Conservation (phyloP, 495 filamentous ascomycete species). For the Aspergillus saccharolyticus region DNA sequence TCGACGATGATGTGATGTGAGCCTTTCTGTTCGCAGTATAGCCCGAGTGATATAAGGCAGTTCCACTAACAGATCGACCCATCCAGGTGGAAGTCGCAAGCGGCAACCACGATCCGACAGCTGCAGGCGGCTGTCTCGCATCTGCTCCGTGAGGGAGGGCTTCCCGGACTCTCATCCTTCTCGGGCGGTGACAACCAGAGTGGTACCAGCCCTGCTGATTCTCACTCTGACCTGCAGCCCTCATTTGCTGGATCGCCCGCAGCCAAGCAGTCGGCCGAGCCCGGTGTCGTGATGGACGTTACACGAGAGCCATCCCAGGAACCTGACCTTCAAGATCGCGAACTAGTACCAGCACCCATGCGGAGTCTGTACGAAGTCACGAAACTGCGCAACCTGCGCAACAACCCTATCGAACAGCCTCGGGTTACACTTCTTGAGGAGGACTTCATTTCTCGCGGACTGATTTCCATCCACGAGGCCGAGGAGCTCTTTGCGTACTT, state of each 20-base stretch:
- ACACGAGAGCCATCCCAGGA: slow-evolving; percentile 52
- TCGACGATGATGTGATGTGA: slow-evolving; percentile 44
- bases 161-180: slow-evolving; percentile 40
- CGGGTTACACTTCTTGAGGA: slow-evolving; percentile 44
- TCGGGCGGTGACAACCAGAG: slow-evolving; percentile 26
- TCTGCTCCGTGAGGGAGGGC: slow-evolving; percentile 35
- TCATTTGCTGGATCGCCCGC: slow-evolving; percentile 27
- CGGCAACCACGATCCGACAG: slow-evolving; percentile 36
- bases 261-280: slow-evolving; percentile 25
- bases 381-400: slow-evolving; percentile 49
- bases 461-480: slow-evolving; percentile 46
- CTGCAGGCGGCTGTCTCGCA: slow-evolving; percentile 42
- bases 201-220: slow-evolving; percentile 31
- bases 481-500: slow-evolving; percentile 49
- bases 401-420: slow-evolving; percentile 39
- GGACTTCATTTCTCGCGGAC: slow-evolving; percentile 48
- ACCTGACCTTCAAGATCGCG: slow-evolving; percentile 41
- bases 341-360: slow-evolving; percentile 53
- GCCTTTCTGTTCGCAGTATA: no score
- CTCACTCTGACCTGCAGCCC: slow-evolving; percentile 23
- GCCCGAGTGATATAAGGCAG: no score
- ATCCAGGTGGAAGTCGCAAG: slow-evolving; percentile 44
- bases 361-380: slow-evolving; percentile 58
- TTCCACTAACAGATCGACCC: slow-evolving; percentile 8
- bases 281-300: slow-evolving; percentile 34